These are phyloP conservation scores for Urtica urens DNA, from an alignment of 306 rosid species.

Conservation along the genomic window DNA sequence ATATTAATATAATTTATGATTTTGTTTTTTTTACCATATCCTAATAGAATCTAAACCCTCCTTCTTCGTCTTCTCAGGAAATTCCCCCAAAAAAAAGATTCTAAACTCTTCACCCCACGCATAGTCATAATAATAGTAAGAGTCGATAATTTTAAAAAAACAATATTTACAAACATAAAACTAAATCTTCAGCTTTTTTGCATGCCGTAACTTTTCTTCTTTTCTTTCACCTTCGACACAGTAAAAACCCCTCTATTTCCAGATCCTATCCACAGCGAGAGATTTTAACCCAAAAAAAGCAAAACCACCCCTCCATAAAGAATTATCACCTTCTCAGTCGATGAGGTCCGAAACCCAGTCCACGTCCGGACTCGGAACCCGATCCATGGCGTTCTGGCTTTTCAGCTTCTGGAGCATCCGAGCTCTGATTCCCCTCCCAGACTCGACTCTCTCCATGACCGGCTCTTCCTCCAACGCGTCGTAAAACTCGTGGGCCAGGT, in stretches of 20 bases:
- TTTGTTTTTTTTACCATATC: background rate
- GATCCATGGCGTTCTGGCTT: conserved; percentile 51
- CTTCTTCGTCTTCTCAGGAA: conserved; percentile 8
- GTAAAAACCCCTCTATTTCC: conserved; percentile 11
- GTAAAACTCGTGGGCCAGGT: conserved; percentile 36
- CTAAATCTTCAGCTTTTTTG: background rate
- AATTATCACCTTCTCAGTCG: conserved; percentile 26
- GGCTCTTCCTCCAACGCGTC: conserved; percentile 78
- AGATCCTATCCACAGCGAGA: conserved; percentile 26
- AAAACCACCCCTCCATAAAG: conserved; percentile 2
- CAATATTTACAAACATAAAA: conserved; percentile 31
- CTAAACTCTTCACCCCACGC: conserved; percentile 33
- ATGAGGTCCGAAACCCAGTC: conserved; percentile 80
- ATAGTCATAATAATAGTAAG: conserved; percentile 1
- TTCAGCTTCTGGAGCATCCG: conserved; percentile 81
- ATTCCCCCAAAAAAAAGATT: conserved; percentile 25
- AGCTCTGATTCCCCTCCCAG: conserved; percentile 62
- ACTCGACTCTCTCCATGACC: conserved; percentile 86
- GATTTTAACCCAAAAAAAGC: background rate
- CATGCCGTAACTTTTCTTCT: background rate
- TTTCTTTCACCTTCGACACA: conserved; percentile 14
- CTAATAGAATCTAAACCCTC: conserved; percentile 12
- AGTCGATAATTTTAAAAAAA: background rate
- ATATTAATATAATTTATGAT: conserved; percentile 12
- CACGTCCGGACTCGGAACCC: conserved; percentile 51